These are phyloP conservation scores for Actinomucor elegans DNA, from an alignment of 371 early-diverging fungal genomes.

Conservation along the genomic window DNA sequence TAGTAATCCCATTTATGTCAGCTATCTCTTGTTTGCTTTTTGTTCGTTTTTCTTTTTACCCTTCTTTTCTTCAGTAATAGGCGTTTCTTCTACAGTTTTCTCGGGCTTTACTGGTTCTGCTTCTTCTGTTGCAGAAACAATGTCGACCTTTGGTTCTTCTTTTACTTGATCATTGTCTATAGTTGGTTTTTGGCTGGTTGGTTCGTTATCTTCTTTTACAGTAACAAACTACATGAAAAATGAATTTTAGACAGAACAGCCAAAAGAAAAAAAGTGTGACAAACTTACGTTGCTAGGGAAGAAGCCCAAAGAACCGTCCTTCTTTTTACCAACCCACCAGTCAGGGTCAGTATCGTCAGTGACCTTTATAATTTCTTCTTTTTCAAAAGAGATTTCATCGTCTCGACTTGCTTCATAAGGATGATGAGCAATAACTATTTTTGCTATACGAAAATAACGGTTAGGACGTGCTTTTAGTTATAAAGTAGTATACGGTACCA, in stretches of 20 bases:
- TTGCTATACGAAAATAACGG: too few species aligned
- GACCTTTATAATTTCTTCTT: constrained; percentile 58
- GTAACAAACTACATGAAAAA: constrained; percentile 5
- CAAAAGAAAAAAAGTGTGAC: too few species aligned
- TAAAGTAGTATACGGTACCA: too few species aligned
- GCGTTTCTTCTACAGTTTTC: constrained; percentile 1
- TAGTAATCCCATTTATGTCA: too few species aligned
- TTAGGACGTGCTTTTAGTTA: too few species aligned
- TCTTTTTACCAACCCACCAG: constrained; percentile 70
- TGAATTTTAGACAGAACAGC: too few species aligned
- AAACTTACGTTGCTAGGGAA: constrained; percentile 72
- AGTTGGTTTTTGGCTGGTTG: not conserved
- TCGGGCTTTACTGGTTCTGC: too few species aligned
- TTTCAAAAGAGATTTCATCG: constrained; percentile 63
- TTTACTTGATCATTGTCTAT: not conserved
- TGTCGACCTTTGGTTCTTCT: constrained; percentile 5
- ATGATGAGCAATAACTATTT: constrained; percentile 32
- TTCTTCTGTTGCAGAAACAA: too few species aligned
- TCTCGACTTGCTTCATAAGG: constrained; percentile 48
- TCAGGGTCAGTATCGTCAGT: constrained; percentile 53
- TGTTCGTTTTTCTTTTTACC: constrained; percentile 15
- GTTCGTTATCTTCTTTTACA: not conserved
- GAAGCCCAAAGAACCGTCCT: constrained; percentile 57
- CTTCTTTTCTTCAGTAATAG: constrained; percentile 10
- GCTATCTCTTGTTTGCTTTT: too few species aligned